Evolutionary conservation across 176 grass and related monocot species (phyloP).

Genomic region (Miscanthus lutarioriparius): DNA sequence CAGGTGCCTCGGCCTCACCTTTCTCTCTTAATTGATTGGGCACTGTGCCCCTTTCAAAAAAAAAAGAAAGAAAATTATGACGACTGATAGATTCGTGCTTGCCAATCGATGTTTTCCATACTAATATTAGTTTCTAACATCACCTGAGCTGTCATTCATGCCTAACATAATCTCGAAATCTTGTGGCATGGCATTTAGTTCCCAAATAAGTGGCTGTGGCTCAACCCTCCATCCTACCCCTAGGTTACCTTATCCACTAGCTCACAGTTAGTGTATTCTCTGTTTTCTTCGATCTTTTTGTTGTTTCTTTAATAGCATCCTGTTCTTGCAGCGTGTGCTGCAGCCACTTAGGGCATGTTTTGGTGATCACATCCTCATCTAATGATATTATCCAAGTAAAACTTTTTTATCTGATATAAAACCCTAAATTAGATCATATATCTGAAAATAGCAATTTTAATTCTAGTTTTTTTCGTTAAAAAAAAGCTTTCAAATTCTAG

Average conservation of each 20-base stretch:
- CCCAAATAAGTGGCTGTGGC: slow-evolving; percentile 49
- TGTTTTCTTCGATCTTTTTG: slow-evolving; percentile 33
- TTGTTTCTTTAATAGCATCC: slow-evolving; percentile 41
- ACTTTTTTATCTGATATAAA: neutral
- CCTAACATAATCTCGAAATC: slow-evolving; percentile 51
- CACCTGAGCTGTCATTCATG: slow-evolving; percentile 4
- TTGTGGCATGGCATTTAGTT: slow-evolving; percentile 38
- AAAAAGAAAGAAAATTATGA: neutral
- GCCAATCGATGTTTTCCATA: neutral
- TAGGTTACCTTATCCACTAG: slow-evolving; percentile 52
- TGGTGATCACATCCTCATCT: slow-evolving; percentile 33
- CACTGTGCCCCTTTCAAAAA: neutral
- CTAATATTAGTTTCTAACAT: slow-evolving; percentile 22
- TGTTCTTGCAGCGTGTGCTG: slow-evolving; percentile 37
- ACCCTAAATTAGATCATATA: neutral
- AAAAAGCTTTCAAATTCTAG: too few relatives aligned
- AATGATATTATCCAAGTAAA: slow-evolving; percentile 30
- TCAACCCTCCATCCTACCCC: slow-evolving; percentile 39
- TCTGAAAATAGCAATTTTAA: neutral
- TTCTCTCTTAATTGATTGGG: neutral
- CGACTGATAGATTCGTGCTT: neutral
- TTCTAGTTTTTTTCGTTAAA: neutral
- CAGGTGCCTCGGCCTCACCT: neutral
- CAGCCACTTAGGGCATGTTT: slow-evolving; percentile 45
- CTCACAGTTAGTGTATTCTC: slow-evolving; percentile 27